Base-by-base conservation (phyloP, 805 yeast species). In the Saccharomycodes ludwigii region DNA sequence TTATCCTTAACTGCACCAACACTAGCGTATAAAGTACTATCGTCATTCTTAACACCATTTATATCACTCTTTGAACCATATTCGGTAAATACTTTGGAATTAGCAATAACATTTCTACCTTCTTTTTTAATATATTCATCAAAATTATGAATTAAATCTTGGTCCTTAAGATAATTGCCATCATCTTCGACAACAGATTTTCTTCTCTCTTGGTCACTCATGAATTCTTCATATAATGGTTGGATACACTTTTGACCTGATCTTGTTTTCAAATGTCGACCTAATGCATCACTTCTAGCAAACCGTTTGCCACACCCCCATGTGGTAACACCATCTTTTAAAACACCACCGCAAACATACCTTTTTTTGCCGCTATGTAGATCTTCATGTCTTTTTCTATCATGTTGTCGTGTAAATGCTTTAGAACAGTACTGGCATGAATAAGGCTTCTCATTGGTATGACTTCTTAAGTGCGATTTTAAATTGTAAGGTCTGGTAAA, bases 401-500 rank as follows among this genome's bases (percentile, higher is more conserved):
- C 91, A 46, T 80, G 91, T 34, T 75, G 76, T 37, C 91, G 57
- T 5, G 86, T 86, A 61, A 81, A 81, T 1, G 86, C 81, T 50
- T 80, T 80, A 4, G 83, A 84, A 56, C 93, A 81, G 3, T 70
- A 64, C 10, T 67, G 60, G 54, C 94, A 81, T 6, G 71, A 63
- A 46, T 71, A 81, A 5, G 91, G 93, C 32, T 85, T 58, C 47
- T 81, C 93, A 49, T 79, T 79, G 1, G 93, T 80, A 51, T 81
- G 98, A 0, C 97, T 86, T 37, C 95, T 63, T 48, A 80, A 60
- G 56, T 88, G 98, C 0, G 95, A 82, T 43, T 88, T 83, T 43
- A 88, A 61, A 51, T 91, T 88, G 54, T 91, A 91, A 0, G 95
- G 94, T 34, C 97, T 60, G 2, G 96, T 86, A 52, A 88, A 88